Evolutionary conservation across 2,329 filamentous ascomycete species (phyloP), one percentile per base, ranked within the genome.

Genomic region (Exutisphaerella laricina): DNA sequence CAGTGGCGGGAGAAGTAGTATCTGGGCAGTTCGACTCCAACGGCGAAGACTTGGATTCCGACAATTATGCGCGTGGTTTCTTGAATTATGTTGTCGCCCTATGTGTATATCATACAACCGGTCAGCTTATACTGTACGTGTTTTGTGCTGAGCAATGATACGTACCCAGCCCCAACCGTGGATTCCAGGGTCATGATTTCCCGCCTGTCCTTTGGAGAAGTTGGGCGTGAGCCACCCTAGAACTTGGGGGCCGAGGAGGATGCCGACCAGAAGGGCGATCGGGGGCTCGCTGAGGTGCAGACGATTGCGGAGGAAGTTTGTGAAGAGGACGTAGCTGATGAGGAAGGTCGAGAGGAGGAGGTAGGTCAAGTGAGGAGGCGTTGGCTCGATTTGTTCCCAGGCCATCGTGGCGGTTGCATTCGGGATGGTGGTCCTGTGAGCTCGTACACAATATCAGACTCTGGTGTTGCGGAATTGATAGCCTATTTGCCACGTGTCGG

Each of bases 1-100:
- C 75, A 78, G 52, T 77, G 72, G 43, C 67, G 66, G 17, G 61
- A 63, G 45, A 75, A 70, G 55, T 75, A 78, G 47, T 58, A 57
- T 23, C 64, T 61, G 4, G 70, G 64, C 16, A 67, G 51, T 43
- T 63, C 59, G 12, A 66, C 58, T 34, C 46, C 48, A 6, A 64
- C 58, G 13, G 60, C 57, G 48, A 66, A 66, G 40, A 64, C 62
- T 43, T 66, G 68, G 4, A 73, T 66, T 21, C 70, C 69, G 6
- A 71, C 65, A 25, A 73, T 70, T 36, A 73, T 56, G 28, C 70
- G 59, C 0, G 70, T 71, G 13, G 56, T 40, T 39, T 65, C 55
- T 46, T 70, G 68, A n/a, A 71, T 56, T 13, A 65, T 43, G 28
- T 64, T 55, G 41, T 72, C 69, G 25, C 61, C 58, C 49, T 52